Conservation (phyloP, 1,139 yeast genomes). For the Pneumocystis oryctolagi region DNA sequence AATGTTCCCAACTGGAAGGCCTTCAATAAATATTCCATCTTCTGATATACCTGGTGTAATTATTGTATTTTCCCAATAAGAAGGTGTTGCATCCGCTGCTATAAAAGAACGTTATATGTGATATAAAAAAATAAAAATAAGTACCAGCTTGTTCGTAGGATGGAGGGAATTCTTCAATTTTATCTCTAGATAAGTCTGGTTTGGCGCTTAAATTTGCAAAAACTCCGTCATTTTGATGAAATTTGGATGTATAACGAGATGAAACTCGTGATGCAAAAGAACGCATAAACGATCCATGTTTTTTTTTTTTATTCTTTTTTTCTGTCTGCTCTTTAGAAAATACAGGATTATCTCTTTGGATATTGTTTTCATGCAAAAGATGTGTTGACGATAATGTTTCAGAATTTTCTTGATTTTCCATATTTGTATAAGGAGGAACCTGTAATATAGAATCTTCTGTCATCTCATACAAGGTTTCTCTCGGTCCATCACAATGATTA, state of each 20-base stretch:
- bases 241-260: not conserved
- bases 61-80: conserved; percentile 89
- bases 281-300: not conserved
- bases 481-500: not conserved
- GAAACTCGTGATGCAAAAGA: not conserved
- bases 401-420: not conserved
- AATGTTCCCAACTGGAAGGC: conserved; percentile 87
- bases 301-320: not conserved
- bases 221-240: conserved; percentile 55
- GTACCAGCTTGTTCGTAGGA: not conserved
- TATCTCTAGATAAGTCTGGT: conserved; percentile 34
- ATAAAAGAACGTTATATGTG: conserved; percentile 79
- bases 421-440: not conserved
- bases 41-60: conserved; percentile 58
- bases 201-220: conserved; percentile 83
- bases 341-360: not conserved
- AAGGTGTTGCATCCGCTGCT: conserved; percentile 87
- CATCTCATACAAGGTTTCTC: not conserved
- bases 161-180: conserved; percentile 51
- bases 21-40: conserved; percentile 88
- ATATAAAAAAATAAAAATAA: not conserved
- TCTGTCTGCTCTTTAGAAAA: not conserved
- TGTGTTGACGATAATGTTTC: not conserved
- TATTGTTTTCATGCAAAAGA: not conserved
- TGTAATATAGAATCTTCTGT: not conserved